Conservation (phyloP, 139 green algal genomes). For the Auxenochlorella protothecoides region DNA sequence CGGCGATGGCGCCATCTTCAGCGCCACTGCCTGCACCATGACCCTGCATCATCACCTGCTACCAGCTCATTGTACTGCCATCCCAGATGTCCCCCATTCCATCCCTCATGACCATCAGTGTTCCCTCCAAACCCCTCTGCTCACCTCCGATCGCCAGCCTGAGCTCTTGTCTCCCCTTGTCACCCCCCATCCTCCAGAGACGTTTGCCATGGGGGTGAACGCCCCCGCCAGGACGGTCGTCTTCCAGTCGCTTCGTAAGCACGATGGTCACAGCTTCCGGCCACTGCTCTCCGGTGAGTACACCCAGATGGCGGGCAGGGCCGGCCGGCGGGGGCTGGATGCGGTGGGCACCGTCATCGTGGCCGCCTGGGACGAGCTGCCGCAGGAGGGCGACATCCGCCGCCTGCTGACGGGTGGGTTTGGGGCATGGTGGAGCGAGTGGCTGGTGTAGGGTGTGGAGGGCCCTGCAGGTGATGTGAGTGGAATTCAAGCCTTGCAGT, state of each 20-base stretch:
- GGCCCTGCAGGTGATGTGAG: too few species aligned
- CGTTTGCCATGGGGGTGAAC: slow-evolving; percentile 98
- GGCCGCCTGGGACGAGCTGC: slow-evolving; percentile 60
- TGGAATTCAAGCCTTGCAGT: too few species aligned
- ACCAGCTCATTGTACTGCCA: neutral
- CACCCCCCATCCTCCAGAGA: slow-evolving; percentile 59
- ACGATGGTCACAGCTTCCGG: slow-evolving; percentile 81
- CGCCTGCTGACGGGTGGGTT: slow-evolving; percentile 60
- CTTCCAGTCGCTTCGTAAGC: slow-evolving; percentile 82
- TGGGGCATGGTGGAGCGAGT: too few species aligned
- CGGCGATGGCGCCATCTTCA: too few species aligned
- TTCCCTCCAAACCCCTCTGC: too few species aligned
- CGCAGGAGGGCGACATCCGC: slow-evolving; percentile 53
- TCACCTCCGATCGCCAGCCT: slow-evolving; percentile 3
- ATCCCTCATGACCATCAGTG: too few species aligned
- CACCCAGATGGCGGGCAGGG: slow-evolving; percentile 91
- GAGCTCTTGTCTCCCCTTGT: slow-evolving; percentile 62
- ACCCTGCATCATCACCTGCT: neutral
- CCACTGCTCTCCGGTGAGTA: slow-evolving; percentile 80
- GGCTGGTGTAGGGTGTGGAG: too few species aligned
- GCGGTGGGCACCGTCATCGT: slow-evolving; percentile 84
- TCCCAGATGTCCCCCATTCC: too few species aligned
- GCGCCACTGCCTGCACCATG: neutral
- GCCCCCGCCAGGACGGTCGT: slow-evolving; percentile 85
- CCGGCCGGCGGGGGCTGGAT: slow-evolving; percentile 77